phyloP scores from a whole-genome alignment of 768 basidiomycete species.

The Lepiota venenata region DNA sequence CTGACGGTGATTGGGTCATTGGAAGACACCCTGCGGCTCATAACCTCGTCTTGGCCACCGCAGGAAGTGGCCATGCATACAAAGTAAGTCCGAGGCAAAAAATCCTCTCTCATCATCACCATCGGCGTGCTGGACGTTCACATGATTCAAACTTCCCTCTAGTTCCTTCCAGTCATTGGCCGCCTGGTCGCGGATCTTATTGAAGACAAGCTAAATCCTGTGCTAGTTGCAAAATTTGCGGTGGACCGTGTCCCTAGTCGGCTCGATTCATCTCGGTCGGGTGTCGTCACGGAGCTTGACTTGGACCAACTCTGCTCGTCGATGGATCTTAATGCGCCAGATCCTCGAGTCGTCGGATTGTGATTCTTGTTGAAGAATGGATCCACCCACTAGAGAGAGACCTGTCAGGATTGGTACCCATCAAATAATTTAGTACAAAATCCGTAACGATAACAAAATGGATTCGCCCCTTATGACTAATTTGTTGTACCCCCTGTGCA shows the following conservation, averaged over 20 bases:
- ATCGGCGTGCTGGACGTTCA: not conserved
- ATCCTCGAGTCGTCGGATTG: not conserved
- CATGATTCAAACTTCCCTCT: not conserved
- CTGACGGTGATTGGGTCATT: slow-evolving; percentile 88
- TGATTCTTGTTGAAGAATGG: not conserved
- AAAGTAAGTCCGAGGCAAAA: slow-evolving; percentile 45
- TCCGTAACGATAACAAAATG: too few species aligned
- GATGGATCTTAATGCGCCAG: slow-evolving; percentile 32
- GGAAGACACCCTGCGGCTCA: slow-evolving; percentile 58
- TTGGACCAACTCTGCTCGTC: slow-evolving; percentile 46
- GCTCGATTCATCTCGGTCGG: slow-evolving; percentile 31
- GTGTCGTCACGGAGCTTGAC: slow-evolving; percentile 36
- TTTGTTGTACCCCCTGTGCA: too few species aligned
- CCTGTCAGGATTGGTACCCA: too few species aligned
- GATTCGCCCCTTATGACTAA: too few species aligned
- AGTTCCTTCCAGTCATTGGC: slow-evolving; percentile 91
- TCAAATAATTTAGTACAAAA: too few species aligned
- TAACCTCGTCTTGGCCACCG: slow-evolving; percentile 77
- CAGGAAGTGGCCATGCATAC: slow-evolving; percentile 85
- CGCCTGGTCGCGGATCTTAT: slow-evolving; percentile 70
- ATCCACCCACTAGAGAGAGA: too few species aligned
- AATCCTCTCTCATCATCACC: slow-evolving; percentile 5
- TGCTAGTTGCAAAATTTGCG: slow-evolving; percentile 58
- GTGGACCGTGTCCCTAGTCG: slow-evolving; percentile 41
- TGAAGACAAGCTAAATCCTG: slow-evolving; percentile 54